These are phyloP conservation scores for Sporothrix protearum DNA, from an alignment of 2,329 filamentous ascomycete genomes.

Conservation along the genomic window DNA sequence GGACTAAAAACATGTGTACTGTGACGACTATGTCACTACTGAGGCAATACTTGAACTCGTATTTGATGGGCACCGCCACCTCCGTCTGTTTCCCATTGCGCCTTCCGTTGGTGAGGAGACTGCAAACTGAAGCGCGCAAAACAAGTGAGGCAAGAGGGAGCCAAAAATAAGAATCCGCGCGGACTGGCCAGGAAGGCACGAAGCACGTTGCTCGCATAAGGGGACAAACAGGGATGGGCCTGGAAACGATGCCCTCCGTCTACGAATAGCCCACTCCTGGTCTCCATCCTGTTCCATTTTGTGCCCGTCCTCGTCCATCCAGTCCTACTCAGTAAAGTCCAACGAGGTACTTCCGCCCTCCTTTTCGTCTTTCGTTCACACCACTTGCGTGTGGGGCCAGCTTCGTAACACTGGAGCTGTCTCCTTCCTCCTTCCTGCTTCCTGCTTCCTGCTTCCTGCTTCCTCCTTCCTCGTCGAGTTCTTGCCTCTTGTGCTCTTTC, in stretches of 20 bases:
- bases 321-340: too few species aligned
- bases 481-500: background rate
- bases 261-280: background rate
- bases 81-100: conserved; percentile 13
- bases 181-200: background rate
- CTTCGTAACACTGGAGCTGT: background rate
- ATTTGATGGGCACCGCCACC: conserved; percentile 4
- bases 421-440: background rate
- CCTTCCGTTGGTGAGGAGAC: conserved; percentile 7
- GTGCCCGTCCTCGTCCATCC: background rate
- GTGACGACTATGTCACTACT: too few species aligned
- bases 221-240: conserved; percentile 7
- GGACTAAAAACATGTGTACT: too few species aligned
- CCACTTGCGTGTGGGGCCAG: conserved; percentile 6
- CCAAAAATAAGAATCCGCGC: conserved; percentile 13
- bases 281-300: background rate
- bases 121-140: background rate
- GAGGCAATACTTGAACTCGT: too few species aligned
- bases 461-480: too few species aligned
- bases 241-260: conserved; percentile 5
- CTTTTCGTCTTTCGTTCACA: background rate
- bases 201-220: background rate
- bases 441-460: background rate
- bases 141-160: background rate
- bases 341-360: background rate